Evolutionary conservation across 345 rosid species (phyloP).

Genomic region (Hibiscus syriacus): DNA sequence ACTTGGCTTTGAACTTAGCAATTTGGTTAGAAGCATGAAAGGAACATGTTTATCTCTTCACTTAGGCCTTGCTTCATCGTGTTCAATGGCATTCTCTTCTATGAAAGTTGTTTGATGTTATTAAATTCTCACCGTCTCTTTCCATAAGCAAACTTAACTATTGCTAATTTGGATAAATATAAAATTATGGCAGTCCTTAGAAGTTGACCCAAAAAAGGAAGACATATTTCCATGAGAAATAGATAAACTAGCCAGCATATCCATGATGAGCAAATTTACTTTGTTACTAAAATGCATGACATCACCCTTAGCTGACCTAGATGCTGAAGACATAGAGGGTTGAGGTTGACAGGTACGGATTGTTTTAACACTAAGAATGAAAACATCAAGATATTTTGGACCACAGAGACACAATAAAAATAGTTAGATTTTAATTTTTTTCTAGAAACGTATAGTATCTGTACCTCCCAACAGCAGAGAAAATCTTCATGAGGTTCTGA

Average conservation of each 20-base stretch:
- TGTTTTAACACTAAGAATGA: constrained; percentile 70
- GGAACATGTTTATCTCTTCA: not conserved
- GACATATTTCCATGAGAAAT: not conserved
- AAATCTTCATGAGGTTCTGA: too few species aligned
- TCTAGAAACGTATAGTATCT: not conserved
- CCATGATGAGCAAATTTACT: too few species aligned
- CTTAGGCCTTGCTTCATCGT: not conserved
- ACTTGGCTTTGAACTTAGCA: not conserved
- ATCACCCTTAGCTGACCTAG: constrained; percentile 71
- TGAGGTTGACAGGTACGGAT: too few species aligned
- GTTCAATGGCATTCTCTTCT: not conserved
- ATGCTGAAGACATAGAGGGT: constrained; percentile 50
- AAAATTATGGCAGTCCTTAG: not conserved
- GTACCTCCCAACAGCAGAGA: constrained; percentile 97
- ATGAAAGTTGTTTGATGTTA: not conserved
- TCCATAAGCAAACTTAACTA: not conserved
- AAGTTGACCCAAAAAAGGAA: not conserved
- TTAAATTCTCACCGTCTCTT: not conserved
- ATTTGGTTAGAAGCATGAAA: not conserved
- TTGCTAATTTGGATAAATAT: not conserved
- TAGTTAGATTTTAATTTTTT: not conserved
- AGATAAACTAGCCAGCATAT: not conserved
- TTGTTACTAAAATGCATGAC: constrained; percentile 50
- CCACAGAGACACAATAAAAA: not conserved
- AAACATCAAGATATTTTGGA: constrained; percentile 9